Percentiles rank a stretch among this genome's conserved stretches.
These are phyloP conservation scores for Peronospora destructor DNA, from an alignment of 352 stramenopile species.

Conservation along the genomic window DNA sequence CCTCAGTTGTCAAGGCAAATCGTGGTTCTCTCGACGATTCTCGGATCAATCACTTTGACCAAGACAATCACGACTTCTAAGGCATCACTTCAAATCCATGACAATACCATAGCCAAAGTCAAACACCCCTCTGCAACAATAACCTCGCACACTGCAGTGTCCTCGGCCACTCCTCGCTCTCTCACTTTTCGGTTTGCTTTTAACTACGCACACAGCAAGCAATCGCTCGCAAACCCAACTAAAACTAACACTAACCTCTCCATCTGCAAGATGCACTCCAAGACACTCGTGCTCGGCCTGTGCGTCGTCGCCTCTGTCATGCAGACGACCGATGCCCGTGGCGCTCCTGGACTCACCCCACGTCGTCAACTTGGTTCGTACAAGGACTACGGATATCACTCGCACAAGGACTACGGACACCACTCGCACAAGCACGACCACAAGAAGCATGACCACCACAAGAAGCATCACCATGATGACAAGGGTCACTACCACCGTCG, in stretches of 20 bases:
- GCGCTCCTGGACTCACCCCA: conserved; percentile 1
- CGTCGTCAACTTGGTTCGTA: conserved; percentile 14
- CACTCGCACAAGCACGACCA: no score
- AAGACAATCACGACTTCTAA: not conserved
- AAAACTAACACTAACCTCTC: not conserved
- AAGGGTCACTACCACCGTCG: conserved; percentile 18
- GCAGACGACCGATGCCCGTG: conserved; percentile 8
- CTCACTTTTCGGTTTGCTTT: conserved; percentile 14
- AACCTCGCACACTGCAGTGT: not conserved
- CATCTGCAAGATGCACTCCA: conserved; percentile 16
- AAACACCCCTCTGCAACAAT: not conserved
- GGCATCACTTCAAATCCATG: not conserved
- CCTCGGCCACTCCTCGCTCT: not conserved
- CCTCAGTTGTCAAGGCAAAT: not conserved
- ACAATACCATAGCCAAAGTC: not conserved
- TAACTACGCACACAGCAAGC: not conserved
- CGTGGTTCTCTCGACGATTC: not conserved
- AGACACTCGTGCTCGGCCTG: conserved; percentile 14
- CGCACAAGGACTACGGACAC: no score
- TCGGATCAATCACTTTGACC: not conserved
- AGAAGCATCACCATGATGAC: conserved; percentile 7
- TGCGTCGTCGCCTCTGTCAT: conserved; percentile 12
- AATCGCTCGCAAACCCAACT: not conserved
- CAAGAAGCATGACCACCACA: conserved; percentile 9
- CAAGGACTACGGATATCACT: conserved; percentile 17